Evolutionary conservation across 2,329 filamentous ascomycete genomes (phyloP).

Genomic region (Microcera coccophila): DNA sequence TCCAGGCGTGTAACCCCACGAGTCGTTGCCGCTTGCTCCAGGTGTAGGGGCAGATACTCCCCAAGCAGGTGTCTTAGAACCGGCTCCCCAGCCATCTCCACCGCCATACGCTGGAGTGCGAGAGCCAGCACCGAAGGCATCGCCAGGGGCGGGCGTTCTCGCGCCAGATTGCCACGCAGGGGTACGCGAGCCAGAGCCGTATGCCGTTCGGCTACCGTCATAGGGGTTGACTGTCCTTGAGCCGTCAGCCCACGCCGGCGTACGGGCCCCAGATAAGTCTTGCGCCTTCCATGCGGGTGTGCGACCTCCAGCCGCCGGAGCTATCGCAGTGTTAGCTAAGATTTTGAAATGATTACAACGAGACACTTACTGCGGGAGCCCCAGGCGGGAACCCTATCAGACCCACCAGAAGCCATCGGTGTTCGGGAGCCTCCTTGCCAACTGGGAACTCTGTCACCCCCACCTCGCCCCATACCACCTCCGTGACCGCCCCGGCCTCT

Average conservation of each 20-base stretch:
- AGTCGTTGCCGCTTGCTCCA: constrained; percentile 54
- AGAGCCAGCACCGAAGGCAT: constrained; percentile 63
- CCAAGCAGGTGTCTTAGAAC: constrained; percentile 76
- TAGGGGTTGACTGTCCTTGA: constrained; percentile 67
- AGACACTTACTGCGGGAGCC: constrained; percentile 60
- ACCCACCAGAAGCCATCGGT: constrained; percentile 56
- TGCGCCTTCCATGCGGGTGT: constrained; percentile 61
- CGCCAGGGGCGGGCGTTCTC: constrained; percentile 60
- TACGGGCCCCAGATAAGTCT: constrained; percentile 56
- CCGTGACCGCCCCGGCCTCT: constrained; percentile 43
- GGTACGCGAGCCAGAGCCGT: constrained; percentile 68
- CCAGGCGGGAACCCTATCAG: constrained; percentile 74
- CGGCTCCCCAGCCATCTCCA: constrained; percentile 59
- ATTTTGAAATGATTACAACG: not conserved
- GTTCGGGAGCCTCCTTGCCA: constrained; percentile 68
- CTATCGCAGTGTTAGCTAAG: constrained; percentile 37
- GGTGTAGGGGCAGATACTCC: constrained; percentile 57
- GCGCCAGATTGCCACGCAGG: constrained; percentile 76
- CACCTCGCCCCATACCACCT: constrained; percentile 44
- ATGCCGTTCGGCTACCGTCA: constrained; percentile 71
- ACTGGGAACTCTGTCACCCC: constrained; percentile 45
- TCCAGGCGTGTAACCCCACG: constrained; percentile 58
- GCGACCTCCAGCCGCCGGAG: constrained; percentile 53
- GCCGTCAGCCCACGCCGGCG: constrained; percentile 67
- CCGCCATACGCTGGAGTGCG: constrained; percentile 62